Conservation (phyloP, 2,329 filamentous ascomycete species). For the Diaporthe vexans region DNA sequence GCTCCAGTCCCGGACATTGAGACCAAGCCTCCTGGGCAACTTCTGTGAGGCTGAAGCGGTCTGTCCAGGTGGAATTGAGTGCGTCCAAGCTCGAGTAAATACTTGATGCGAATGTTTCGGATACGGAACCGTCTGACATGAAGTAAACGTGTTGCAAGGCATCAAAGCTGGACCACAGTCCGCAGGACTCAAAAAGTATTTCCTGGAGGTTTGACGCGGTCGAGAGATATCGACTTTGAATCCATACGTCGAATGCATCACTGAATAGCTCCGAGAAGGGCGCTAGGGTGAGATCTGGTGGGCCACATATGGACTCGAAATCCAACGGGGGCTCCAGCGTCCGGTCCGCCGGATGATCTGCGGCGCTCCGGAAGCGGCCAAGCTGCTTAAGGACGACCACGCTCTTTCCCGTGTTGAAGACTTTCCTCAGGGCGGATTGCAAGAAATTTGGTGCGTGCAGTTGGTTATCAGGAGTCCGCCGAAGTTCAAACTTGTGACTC, state of each 20-base stretch:
- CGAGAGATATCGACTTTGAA: slow-evolving; percentile 79
- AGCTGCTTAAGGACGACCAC: slow-evolving; percentile 86
- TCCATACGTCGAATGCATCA: slow-evolving; percentile 80
- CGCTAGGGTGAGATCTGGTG: slow-evolving; percentile 62
- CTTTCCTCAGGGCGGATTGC: slow-evolving; percentile 75
- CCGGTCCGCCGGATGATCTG: slow-evolving; percentile 10
- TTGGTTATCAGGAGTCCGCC: slow-evolving; percentile 69
- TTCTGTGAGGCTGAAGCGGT: slow-evolving; percentile 85
- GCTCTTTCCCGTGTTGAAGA: slow-evolving; percentile 91
- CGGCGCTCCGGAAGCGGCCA: slow-evolving; percentile 61
- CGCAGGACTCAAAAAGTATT: slow-evolving; percentile 77
- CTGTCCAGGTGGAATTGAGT: slow-evolving; percentile 75
- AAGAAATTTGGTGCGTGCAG: slow-evolving; percentile 83
- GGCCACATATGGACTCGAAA: slow-evolving; percentile 67
- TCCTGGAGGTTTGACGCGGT: slow-evolving; percentile 76
- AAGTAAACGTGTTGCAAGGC: slow-evolving; percentile 82
- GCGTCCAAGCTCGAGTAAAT: slow-evolving; percentile 83
- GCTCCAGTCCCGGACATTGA: slow-evolving; percentile 61
- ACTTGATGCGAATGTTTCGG: slow-evolving; percentile 74
- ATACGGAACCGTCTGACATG: slow-evolving; percentile 78
- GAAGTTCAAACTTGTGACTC: slow-evolving; percentile 80
- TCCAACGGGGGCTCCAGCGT: slow-evolving; percentile 63
- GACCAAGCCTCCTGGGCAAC: slow-evolving; percentile 81
- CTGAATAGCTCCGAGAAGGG: slow-evolving; percentile 84
- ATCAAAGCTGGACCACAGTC: slow-evolving; percentile 74